These are phyloP conservation scores for Cyclostephanos tholiformis DNA, from an alignment of 108 stramenopile species.

Conservation along the genomic window DNA sequence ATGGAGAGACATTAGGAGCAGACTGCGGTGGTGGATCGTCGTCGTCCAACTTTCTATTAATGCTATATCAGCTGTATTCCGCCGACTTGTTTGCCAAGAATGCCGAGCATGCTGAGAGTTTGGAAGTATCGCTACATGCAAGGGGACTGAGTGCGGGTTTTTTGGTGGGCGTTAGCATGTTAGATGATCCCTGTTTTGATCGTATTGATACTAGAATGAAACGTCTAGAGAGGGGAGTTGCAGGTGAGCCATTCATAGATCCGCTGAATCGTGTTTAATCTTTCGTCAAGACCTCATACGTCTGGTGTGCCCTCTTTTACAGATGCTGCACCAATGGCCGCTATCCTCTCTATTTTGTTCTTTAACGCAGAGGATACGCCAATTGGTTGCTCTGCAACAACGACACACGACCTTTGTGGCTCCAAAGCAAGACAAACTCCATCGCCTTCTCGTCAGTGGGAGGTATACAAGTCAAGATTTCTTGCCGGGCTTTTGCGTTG, in stretches of 20 bases:
- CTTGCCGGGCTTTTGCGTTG: constrained; percentile 70
- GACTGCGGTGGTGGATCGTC: constrained; percentile 89
- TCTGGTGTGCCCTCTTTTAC: neutral
- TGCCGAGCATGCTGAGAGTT: constrained; percentile 65
- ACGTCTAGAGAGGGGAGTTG: constrained; percentile 58
- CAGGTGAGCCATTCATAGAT: constrained; percentile 17
- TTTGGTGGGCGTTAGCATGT: constrained; percentile 64
- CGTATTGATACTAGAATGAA: constrained; percentile 30
- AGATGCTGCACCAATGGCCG: constrained; percentile 79
- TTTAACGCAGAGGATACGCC: constrained; percentile 61
- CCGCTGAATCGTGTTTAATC: neutral
- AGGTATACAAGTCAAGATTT: constrained; percentile 66
- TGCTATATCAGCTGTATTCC: constrained; percentile 71
- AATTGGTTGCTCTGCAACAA: constrained; percentile 4
- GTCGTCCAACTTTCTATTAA: constrained; percentile 68
- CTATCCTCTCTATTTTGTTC: constrained; percentile 73
- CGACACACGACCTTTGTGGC: constrained; percentile 5
- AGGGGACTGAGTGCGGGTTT: constrained; percentile 64
- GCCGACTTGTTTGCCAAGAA: constrained; percentile 78
- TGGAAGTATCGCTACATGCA: constrained; percentile 67
- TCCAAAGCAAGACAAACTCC: constrained; percentile 33
- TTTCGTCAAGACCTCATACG: neutral
- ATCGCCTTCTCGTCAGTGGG: constrained; percentile 68
- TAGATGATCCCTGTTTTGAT: constrained; percentile 52
- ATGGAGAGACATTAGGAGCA: constrained; percentile 75